Conservation (phyloP, 2,329 filamentous ascomycete species). For the Hypocreales sp. region DNA sequence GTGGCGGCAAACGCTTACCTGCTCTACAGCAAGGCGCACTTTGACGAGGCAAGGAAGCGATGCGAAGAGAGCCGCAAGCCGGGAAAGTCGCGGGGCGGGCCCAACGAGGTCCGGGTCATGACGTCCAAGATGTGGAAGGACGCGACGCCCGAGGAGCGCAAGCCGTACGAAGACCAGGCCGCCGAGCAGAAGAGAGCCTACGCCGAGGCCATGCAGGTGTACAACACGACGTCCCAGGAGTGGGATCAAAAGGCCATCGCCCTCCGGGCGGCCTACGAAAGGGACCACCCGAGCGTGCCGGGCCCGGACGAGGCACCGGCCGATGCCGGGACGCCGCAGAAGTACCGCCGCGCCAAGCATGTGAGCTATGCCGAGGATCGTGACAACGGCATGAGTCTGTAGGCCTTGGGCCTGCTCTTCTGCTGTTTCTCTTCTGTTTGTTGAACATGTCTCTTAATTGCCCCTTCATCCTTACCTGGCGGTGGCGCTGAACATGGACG, state of each 20-base stretch:
- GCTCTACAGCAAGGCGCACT: conserved; percentile 69
- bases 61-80: conserved; percentile 50
- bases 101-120: conserved; percentile 73
- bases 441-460: no score
- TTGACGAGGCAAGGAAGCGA: conserved; percentile 41
- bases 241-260: conserved; percentile 58
- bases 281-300: conserved; percentile 26
- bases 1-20: conserved; percentile 74
- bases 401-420: conserved; percentile 5
- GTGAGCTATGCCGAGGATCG: conserved; percentile 22
- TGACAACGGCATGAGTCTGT: conserved; percentile 12
- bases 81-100: conserved; percentile 47
- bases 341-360: conserved; percentile 19
- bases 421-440: no score
- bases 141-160: conserved; percentile 50
- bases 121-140: conserved; percentile 87
- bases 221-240: conserved; percentile 42
- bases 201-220: conserved; percentile 38
- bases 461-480: no score
- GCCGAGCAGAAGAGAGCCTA: conserved; percentile 54
- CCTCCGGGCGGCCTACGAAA: conserved; percentile 35
- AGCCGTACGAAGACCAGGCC: conserved; percentile 64
- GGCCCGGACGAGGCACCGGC: conserved; percentile 9
- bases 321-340: conserved; percentile 10
- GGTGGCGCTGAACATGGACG: no score